These are phyloP conservation scores for Cadophora sp. DNA, from an alignment of 2,329 filamentous ascomycete species.

Conservation along the genomic window DNA sequence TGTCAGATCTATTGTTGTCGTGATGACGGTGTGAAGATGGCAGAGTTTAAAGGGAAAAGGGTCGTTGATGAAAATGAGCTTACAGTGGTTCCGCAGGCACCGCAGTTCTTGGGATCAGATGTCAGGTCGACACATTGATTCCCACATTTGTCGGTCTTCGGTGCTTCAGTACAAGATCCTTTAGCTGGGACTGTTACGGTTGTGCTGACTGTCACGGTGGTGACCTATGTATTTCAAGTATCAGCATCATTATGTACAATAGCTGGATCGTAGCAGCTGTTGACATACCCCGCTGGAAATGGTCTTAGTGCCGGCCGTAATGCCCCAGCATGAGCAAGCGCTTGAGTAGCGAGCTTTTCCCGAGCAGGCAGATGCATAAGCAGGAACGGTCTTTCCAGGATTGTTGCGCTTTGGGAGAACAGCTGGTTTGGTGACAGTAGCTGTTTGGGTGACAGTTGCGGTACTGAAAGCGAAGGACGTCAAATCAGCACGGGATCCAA, in stretches of 20 bases:
- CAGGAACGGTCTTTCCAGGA: not conserved
- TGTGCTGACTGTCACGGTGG: not conserved
- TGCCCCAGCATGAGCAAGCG: slow-evolving; percentile 8
- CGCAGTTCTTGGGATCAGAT: slow-evolving; percentile 1
- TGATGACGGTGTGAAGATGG: not conserved
- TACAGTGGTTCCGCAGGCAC: not conserved
- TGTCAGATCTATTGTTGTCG: not conserved
- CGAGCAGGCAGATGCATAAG: slow-evolving; percentile 6
- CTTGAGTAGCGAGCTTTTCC: slow-evolving; percentile 3
- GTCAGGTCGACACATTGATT: not conserved
- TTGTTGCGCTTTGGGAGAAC: not conserved
- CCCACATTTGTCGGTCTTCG: not conserved
- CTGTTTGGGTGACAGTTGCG: not conserved
- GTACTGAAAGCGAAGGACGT: not conserved
- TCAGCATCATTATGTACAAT: not conserved
- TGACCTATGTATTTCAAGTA: not conserved
- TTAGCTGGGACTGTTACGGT: not conserved
- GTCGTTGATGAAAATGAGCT: not conserved
- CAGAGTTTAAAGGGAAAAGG: not conserved
- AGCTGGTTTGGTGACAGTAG: not conserved
- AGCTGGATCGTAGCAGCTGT: not conserved
- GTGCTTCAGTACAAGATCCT: not conserved
- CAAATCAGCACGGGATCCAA: not conserved
- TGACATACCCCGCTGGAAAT: not conserved
- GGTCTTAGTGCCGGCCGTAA: not conserved